A percentile compares a stretch with the other conserved stretches of the same genome.
These are phyloP conservation scores for Aspergillus calidoustus DNA, from an alignment of 2,329 filamentous ascomycete genomes.

Conservation along the genomic window DNA sequence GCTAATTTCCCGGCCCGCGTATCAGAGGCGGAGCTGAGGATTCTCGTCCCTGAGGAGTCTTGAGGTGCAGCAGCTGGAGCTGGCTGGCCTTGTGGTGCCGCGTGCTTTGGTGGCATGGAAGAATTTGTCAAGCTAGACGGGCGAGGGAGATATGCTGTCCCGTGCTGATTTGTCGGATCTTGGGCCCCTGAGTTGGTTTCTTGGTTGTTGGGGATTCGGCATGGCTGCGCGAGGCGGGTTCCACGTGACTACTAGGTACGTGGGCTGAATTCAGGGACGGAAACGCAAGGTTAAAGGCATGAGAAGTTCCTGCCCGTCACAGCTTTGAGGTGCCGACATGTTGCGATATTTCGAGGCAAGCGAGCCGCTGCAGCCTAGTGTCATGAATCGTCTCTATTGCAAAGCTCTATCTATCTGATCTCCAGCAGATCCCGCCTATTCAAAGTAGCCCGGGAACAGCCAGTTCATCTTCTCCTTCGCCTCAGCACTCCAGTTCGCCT, in stretches of 20 bases:
- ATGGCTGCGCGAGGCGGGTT: neutral
- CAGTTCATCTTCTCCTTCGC: slow-evolving; percentile 80
- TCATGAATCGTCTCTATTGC: neutral
- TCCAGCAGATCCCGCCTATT: slow-evolving; percentile 32
- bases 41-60: too few relatives aligned
- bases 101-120: too few relatives aligned
- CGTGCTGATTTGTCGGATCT: too few relatives aligned
- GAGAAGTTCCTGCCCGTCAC: too few relatives aligned
- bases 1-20: too few relatives aligned
- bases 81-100: too few relatives aligned
- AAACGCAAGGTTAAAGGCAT: too few relatives aligned
- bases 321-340: neutral
- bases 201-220: neutral
- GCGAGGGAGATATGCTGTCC: too few relatives aligned
- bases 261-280: too few relatives aligned
- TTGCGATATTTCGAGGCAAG: neutral
- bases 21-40: too few relatives aligned
- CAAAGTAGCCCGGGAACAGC: slow-evolving; percentile 82
- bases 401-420: neutral
- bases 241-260: neutral
- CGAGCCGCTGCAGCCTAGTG: neutral
- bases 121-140: too few relatives aligned
- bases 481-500: slow-evolving; percentile 72
- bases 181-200: neutral
- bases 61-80: too few relatives aligned